Evolutionary conservation across 23 red algal species (phyloP), one percentile per base, ranked within the genome.

Genomic region (Gracilaria caudata): DNA sequence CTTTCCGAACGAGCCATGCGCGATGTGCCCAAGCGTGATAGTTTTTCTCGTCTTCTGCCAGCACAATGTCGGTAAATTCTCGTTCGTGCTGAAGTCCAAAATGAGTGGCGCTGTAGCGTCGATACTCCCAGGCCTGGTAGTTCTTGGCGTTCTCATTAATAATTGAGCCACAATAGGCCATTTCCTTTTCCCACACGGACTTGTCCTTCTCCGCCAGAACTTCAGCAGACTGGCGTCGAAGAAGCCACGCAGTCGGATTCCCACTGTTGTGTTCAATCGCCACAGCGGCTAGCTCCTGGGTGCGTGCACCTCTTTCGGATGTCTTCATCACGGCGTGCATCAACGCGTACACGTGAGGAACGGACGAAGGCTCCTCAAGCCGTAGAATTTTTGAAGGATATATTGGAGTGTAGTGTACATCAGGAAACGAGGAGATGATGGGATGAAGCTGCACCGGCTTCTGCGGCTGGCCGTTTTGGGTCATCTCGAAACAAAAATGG

Each of bases 11-110:
- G 20, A 93, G 54, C 95, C 95, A 98, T 40, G 87, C 83, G 23
- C 95, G 90, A 73, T 98, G 95, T 23, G 83, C 63, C 84, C 90
- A 98, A 26, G 91, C 90, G 83, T 98, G 95, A 73, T 98, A 98
- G 58, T 98, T 98, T 46, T 98, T 98, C 55, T 64, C 51, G 73
- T 98, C 90, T 17, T 43, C 81, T 30, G 47, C 86, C 13, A 94
- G 92, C 3, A 78, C 78, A 26, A 84, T 41, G 44, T 80, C 84
- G 24, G 84, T 53, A 46, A 86, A 83, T 30, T 76, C 80, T 28
- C 61, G 39, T 35, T 96, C 94, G 19, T 51, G 54, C 11, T 86
- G 65, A 3, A 86, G n/a, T 0, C 37, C 64, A 16, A 24, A 53
- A 11, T 30, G 35, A 5, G 16, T 77, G 17, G 41, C 65, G 14